These are phyloP conservation scores for Reutealis trisperma DNA, from an alignment of 345 rosid genomes.

Conservation along the genomic window DNA sequence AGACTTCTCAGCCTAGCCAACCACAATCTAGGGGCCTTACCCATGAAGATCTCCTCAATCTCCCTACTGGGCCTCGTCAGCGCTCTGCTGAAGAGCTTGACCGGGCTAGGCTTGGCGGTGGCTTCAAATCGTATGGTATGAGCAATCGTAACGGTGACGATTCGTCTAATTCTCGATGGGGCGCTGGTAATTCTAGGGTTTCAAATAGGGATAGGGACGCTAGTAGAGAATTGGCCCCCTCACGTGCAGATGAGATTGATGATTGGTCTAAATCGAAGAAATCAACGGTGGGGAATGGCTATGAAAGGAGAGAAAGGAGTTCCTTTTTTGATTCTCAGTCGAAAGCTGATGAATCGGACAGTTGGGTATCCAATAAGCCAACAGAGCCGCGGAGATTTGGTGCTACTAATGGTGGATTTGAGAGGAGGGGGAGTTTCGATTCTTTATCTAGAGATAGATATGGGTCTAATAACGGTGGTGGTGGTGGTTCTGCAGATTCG, in stretches of 20 bases:
- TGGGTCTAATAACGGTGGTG: constrained; percentile 24
- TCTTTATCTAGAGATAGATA: constrained; percentile 63
- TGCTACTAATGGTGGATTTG: constrained; percentile 37
- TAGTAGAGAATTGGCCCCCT: constrained; percentile 52
- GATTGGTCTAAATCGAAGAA: constrained; percentile 84
- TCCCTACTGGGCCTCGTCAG: constrained; percentile 91
- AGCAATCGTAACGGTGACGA: constrained; percentile 44
- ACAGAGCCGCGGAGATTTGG: constrained; percentile 46
- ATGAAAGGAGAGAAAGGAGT: constrained; percentile 38
- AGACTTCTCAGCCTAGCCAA: constrained; percentile 28
- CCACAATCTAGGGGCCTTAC: constrained; percentile 38
- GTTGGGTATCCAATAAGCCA: constrained; percentile 68
- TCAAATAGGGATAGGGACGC: constrained; percentile 42
- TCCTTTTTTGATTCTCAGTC: constrained; percentile 65
- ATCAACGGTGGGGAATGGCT: constrained; percentile 42
- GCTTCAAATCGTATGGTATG: constrained; percentile 53
- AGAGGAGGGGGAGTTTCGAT: constrained; percentile 66
- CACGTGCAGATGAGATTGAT: constrained; percentile 91
- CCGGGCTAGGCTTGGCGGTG: constrained; percentile 72
- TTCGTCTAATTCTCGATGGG: constrained; percentile 60
- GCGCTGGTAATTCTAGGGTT: constrained; percentile 49
- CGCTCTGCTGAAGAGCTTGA: constrained; percentile 88
- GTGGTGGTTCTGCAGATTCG: constrained; percentile 50
- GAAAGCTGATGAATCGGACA: constrained; percentile 84
- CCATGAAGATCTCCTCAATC: constrained; percentile 56